These are phyloP conservation scores for Juglanconis sp. DNA, from an alignment of 2,329 filamentous ascomycete species.

Conservation along the genomic window DNA sequence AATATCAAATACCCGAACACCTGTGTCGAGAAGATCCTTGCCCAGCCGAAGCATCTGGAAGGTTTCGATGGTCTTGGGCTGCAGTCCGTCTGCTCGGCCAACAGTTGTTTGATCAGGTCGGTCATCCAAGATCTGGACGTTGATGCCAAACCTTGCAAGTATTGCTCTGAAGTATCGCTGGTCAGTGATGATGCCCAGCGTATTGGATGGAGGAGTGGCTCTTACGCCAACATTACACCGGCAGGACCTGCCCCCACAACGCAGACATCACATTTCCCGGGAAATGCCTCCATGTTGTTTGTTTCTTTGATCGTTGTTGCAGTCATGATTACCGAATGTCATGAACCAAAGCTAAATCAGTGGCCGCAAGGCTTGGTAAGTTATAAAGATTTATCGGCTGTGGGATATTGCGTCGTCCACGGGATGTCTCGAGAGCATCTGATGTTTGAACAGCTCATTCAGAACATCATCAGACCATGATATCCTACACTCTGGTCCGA, in stretches of 20 bases:
- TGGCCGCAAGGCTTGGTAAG: too few species aligned
- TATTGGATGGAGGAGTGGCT: constrained; percentile 7
- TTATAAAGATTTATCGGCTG: too few species aligned
- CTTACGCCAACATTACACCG: constrained; percentile 51
- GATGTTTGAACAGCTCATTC: too few species aligned
- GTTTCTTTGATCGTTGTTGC: not conserved
- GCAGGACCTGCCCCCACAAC: constrained; percentile 55
- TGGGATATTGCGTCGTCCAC: too few species aligned
- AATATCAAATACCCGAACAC: constrained; percentile 65
- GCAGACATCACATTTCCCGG: constrained; percentile 32
- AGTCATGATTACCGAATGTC: not conserved
- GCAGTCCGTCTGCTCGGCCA: constrained; percentile 65
- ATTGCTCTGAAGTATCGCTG: constrained; percentile 38
- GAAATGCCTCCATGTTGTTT: not conserved
- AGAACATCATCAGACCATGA: too few species aligned
- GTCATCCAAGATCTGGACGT: constrained; percentile 65
- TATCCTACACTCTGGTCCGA: too few species aligned
- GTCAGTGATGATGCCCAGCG: constrained; percentile 39
- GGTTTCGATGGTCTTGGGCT: constrained; percentile 71
- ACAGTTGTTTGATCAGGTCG: constrained; percentile 64
- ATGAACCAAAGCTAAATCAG: not conserved
- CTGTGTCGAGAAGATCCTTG: constrained; percentile 58
- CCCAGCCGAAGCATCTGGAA: constrained; percentile 63
- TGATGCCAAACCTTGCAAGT: constrained; percentile 65
- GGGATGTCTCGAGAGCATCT: too few species aligned